These are phyloP conservation scores for Colletotrichum sp. DNA, from an alignment of 2,329 filamentous ascomycete species.

Conservation along the genomic window DNA sequence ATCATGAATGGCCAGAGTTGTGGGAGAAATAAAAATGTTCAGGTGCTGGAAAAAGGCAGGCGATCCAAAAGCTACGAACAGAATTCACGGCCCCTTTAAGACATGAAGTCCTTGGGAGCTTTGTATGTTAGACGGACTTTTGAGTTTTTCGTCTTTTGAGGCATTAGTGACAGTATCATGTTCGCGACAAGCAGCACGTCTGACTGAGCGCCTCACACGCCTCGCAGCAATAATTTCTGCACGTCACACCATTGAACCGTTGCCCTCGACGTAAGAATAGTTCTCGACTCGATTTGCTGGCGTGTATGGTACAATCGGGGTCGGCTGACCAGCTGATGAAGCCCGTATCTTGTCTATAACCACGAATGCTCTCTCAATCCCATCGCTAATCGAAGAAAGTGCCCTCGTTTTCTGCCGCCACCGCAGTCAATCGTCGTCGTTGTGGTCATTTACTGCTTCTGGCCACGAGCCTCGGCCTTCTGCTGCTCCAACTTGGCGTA, in stretches of 20 bases:
- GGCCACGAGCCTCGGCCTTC: constrained; percentile 44
- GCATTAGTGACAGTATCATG: neutral
- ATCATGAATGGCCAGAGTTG: constrained; percentile 11
- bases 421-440: neutral
- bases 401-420: neutral
- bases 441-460: constrained; percentile 26
- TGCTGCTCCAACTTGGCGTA: constrained; percentile 64
- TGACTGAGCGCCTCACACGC: neutral
- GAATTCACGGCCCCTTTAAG: neutral
- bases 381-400: neutral
- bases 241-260: neutral
- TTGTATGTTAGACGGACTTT: neutral
- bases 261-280: neutral
- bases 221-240: neutral
- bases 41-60: neutral
- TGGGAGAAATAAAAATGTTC: constrained; percentile 1
- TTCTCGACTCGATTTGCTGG: constrained; percentile 13
- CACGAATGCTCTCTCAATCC: constrained; percentile 7
- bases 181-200: neutral
- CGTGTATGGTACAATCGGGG: constrained; percentile 22
- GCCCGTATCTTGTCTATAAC: constrained; percentile 15
- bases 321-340: constrained; percentile 13
- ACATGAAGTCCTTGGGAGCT: neutral
- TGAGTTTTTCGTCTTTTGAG: neutral
- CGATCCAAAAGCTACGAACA: neutral